Evolutionary conservation across 768 basidiomycete genomes (phyloP).

Genomic region (Auricularia heimuer): DNA sequence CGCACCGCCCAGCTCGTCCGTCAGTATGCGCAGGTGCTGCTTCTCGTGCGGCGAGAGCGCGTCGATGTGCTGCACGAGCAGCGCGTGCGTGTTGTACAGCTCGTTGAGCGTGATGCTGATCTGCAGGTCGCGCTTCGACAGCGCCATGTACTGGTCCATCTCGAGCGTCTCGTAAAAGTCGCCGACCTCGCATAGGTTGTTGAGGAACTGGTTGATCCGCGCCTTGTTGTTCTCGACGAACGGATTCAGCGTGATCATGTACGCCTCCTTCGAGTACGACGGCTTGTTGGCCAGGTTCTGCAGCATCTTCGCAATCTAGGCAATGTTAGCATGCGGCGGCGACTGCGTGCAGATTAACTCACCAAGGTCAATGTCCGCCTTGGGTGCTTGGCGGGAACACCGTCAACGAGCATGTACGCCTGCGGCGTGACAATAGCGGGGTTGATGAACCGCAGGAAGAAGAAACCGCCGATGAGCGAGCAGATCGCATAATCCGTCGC

Average conservation of each 20-base stretch:
- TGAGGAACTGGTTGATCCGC: slow-evolving; percentile 94
- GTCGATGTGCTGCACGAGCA: slow-evolving; percentile 92
- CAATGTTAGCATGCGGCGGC: slow-evolving; percentile 25
- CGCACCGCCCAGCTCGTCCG: slow-evolving; percentile 90
- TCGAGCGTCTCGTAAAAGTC: slow-evolving; percentile 99
- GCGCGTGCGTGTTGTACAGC: slow-evolving; percentile 95
- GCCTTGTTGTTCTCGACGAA: slow-evolving; percentile 99
- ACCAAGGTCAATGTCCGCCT: slow-evolving; percentile 89
- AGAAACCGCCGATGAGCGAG: slow-evolving; percentile 97
- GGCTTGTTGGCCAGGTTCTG: slow-evolving; percentile 99
- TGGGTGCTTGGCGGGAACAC: slow-evolving; percentile 95
- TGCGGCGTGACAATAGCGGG: slow-evolving; percentile 98
- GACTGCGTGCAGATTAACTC: slow-evolving; percentile 11
- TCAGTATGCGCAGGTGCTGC: slow-evolving; percentile 90
- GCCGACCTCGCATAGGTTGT: slow-evolving; percentile 94
- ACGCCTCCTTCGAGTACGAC: slow-evolving; percentile 92
- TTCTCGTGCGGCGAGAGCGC: slow-evolving; percentile 94
- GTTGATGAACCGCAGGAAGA: slow-evolving; percentile 99
- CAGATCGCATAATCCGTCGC: slow-evolving; percentile 98
- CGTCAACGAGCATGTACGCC: slow-evolving; percentile 98
- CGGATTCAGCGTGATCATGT: slow-evolving; percentile 97
- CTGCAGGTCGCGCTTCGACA: slow-evolving; percentile 97
- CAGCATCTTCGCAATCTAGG: slow-evolving; percentile 97
- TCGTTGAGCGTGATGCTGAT: slow-evolving; percentile 99
- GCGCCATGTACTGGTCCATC: slow-evolving; percentile 99